Evolutionary conservation across 257 asterid species (phyloP).

Genomic region (Solanum verrucosum): DNA sequence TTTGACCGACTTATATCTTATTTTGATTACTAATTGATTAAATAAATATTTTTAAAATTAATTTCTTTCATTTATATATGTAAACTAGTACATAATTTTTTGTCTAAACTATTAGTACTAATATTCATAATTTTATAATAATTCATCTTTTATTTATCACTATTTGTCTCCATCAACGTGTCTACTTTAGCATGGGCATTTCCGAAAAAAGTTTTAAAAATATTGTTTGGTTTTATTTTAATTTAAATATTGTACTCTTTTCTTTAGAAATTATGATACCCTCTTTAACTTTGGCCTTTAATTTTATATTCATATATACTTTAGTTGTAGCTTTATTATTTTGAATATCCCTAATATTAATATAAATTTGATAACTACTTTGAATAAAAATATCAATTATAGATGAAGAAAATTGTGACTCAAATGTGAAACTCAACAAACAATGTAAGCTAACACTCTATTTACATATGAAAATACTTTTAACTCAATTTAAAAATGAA

Average conservation of each 20-base stretch:
- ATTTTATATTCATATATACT: background rate
- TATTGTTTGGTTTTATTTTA: background rate
- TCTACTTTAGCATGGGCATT: background rate
- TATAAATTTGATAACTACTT: background rate
- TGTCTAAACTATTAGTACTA: background rate
- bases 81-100: background rate
- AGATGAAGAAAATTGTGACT: background rate
- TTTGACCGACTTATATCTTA: background rate
- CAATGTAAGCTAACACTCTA: too few species aligned
- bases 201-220: too few species aligned
- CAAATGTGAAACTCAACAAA: background rate
- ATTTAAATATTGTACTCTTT: too few species aligned
- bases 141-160: background rate
- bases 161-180: background rate
- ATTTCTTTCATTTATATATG: background rate
- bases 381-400: background rate
- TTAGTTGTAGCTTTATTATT: background rate
- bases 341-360: too few species aligned
- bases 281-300: background rate
- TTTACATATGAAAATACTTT: background rate
- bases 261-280: background rate
- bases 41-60: too few species aligned
- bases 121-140: background rate
- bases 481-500: background rate
- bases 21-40: background rate